phyloP scores from a whole-genome alignment of 2,329 filamentous ascomycete species.

The Chrysoporthe cubensis region DNA sequence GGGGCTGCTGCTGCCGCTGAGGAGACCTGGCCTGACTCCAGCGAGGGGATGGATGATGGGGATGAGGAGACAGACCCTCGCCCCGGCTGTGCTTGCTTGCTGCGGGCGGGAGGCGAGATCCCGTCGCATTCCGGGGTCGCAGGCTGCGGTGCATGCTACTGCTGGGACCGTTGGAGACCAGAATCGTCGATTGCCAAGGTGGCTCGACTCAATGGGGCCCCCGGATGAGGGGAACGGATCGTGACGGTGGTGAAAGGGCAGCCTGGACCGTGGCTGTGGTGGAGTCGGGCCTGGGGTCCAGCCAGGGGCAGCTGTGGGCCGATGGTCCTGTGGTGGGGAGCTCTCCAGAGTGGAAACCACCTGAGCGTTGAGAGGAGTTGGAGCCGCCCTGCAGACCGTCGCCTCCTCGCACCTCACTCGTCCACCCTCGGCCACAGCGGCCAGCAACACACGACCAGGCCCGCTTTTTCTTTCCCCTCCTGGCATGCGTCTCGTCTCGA shows the following conservation, averaged over 20 bases:
- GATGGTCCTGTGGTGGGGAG: background rate
- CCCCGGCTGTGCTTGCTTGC: conserved; percentile 3
- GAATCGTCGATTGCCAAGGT: background rate
- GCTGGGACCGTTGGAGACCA: conserved; percentile 3
- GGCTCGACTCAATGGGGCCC: background rate
- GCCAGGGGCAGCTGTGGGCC: background rate
- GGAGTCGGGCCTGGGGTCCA: conserved; percentile 6
- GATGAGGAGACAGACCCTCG: background rate
- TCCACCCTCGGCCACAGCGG: conserved; percentile 19
- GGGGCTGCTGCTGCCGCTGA: too few species aligned
- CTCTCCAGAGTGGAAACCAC: background rate
- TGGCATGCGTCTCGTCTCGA: conserved; percentile 2
- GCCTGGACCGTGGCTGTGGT: conserved; percentile 18
- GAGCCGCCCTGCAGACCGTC: conserved; percentile 8
- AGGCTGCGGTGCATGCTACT: background rate
- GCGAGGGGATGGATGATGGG: background rate
- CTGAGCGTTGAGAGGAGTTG: background rate
- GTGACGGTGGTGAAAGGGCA: conserved; percentile 2
- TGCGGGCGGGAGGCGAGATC: background rate
- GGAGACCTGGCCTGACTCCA: background rate
- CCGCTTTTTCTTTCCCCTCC: conserved; percentile 15
- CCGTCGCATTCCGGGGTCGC: background rate
- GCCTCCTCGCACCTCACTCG: conserved; percentile 18
- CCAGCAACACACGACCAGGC: conserved; percentile 8
- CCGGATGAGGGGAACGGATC: conserved; percentile 5